Evolutionary conservation across 2,329 filamentous ascomycete species (phyloP).

Genomic region (Penicillium sp.): DNA sequence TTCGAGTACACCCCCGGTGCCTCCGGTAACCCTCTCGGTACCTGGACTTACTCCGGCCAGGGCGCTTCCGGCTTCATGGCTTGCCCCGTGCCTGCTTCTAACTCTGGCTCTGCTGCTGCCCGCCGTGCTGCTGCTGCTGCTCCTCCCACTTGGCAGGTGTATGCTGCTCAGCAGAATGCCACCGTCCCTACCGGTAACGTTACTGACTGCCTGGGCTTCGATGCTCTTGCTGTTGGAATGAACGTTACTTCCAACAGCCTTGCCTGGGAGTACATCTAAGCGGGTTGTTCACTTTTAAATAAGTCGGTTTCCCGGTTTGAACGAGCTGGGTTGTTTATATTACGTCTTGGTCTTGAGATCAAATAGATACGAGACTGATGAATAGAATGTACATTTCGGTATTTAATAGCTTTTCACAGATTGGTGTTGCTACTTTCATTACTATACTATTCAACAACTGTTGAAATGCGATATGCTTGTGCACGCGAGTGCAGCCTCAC

Average conservation of each 20-base stretch:
- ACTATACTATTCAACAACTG: not conserved
- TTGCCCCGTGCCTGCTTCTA: constrained; percentile 32
- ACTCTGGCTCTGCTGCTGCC: constrained; percentile 5
- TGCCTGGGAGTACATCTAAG: constrained; percentile 43
- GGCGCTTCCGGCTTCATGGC: constrained; percentile 43
- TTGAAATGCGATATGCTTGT: not conserved
- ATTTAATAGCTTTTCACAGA: not conserved
- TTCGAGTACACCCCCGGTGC: constrained; percentile 44
- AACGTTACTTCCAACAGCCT: constrained; percentile 20
- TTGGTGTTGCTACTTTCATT: not conserved
- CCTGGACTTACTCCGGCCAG: constrained; percentile 31
- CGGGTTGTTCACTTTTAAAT: not conserved
- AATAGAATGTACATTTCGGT: not conserved
- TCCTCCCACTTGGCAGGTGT: constrained; percentile 38
- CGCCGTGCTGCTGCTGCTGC: constrained; percentile 8
- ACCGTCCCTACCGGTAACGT: constrained; percentile 40
- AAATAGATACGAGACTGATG: not conserved
- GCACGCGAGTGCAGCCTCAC: not conserved
- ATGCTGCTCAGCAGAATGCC: constrained; percentile 37
- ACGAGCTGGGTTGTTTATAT: not conserved
- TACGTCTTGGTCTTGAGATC: not conserved
- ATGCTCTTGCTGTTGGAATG: constrained; percentile 28
- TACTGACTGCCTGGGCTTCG: constrained; percentile 39
- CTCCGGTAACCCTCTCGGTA: constrained; percentile 21
- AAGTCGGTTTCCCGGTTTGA: not conserved